These are phyloP conservation scores for Elongisporangium senticosum DNA, from an alignment of 352 stramenopile species.

Conservation along the genomic window DNA sequence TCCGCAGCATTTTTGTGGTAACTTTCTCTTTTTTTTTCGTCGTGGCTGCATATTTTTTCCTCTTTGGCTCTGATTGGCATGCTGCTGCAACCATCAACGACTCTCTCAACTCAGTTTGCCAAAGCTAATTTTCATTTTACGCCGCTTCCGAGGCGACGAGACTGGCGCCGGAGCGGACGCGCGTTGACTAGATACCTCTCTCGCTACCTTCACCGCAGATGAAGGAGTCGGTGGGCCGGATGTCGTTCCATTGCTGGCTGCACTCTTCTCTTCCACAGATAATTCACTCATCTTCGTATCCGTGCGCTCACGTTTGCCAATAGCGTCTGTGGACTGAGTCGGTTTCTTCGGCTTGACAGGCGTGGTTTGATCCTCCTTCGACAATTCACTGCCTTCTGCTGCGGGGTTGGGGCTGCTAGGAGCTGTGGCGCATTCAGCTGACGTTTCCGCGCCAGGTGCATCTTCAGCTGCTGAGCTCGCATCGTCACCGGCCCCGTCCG, in stretches of 20 bases:
- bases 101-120: slow-evolving; percentile 77
- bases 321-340: slow-evolving; percentile 9
- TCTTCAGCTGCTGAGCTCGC: slow-evolving; percentile 14
- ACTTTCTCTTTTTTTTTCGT: slow-evolving; percentile 4
- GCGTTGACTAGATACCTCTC: slow-evolving; percentile 33
- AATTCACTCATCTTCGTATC: not conserved
- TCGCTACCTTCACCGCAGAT: slow-evolving; percentile 31
- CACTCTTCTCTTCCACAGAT: slow-evolving; percentile 17
- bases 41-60: slow-evolving; percentile 22
- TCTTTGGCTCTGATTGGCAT: slow-evolving; percentile 26
- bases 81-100: slow-evolving; percentile 17
- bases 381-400: slow-evolving; percentile 17
- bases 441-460: not conserved
- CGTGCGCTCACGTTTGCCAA: slow-evolving; percentile 10
- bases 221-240: slow-evolving; percentile 13
- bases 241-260: slow-evolving; percentile 13
- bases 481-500: slow-evolving; percentile 39
- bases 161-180: slow-evolving; percentile 30
- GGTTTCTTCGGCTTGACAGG: slow-evolving; percentile 29
- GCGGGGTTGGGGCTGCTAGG: slow-evolving; percentile 44
- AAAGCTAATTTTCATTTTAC: slow-evolving; percentile 93
- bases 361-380: slow-evolving; percentile 12
- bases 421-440: not conserved
- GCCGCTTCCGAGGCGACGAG: slow-evolving; percentile 78
- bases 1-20: not conserved